Evolutionary conservation across 2,329 filamentous ascomycete genomes (phyloP).

Genomic region (Diaporthe capsici): DNA sequence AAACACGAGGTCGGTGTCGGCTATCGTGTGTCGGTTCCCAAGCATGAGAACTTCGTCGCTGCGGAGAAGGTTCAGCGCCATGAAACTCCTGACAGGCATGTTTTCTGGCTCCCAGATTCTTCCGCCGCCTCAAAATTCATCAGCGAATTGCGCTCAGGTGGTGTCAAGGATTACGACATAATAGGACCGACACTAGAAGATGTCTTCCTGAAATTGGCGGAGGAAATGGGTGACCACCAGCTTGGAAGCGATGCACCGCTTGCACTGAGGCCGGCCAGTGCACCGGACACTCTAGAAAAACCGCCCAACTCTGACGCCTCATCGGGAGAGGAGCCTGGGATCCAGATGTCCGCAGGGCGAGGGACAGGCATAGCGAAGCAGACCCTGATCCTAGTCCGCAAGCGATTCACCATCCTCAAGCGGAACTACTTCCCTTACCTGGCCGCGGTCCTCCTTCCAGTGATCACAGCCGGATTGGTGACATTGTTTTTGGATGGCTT

Average conservation of each 20-base stretch:
- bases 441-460: conserved; percentile 81
- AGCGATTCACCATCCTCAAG: conserved; percentile 82
- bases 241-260: conserved; percentile 36
- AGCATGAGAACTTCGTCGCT: conserved; percentile 45
- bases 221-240: conserved; percentile 75
- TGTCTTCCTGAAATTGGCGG: conserved; percentile 88
- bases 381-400: conserved; percentile 80
- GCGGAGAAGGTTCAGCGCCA: conserved; percentile 13
- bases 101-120: conserved; percentile 80
- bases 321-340: conserved; percentile 21
- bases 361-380: conserved; percentile 61
- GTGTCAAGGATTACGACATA: conserved; percentile 84
- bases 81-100: conserved; percentile 62
- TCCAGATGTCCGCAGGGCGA: conserved; percentile 38
- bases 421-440: conserved; percentile 84
- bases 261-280: conserved; percentile 41
- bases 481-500: conserved; percentile 77
- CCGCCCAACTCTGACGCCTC: conserved; percentile 31
- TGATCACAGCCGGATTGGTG: conserved; percentile 84
- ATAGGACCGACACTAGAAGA: conserved; percentile 93
- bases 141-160: conserved; percentile 73
- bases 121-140: conserved; percentile 80
- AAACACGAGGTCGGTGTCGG: conserved; percentile 87
- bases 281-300: conserved; percentile 25
- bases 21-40: conserved; percentile 80